Evolutionary conservation across 2,329 filamentous ascomycete species (phyloP).

Genomic region (Epichloe gansuensis): DNA sequence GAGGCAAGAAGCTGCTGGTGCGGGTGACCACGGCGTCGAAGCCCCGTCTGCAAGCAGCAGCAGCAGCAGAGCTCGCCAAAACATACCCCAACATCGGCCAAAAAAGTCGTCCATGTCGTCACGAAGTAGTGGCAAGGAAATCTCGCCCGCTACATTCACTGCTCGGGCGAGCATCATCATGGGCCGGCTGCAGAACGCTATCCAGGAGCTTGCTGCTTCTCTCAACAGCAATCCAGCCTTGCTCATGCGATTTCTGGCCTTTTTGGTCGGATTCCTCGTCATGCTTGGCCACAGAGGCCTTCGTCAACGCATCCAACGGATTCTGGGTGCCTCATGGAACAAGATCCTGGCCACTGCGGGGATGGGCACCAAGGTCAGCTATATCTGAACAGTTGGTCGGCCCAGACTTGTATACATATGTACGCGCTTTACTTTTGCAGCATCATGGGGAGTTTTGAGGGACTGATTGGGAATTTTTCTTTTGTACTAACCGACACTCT

Average conservation of each 20-base stretch:
- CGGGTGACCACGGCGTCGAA: conserved; percentile 60
- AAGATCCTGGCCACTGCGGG: conserved; percentile 77
- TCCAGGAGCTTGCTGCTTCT: conserved; percentile 37
- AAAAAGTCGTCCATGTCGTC: conserved; percentile 13
- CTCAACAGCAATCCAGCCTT: conserved; percentile 45
- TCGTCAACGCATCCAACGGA: conserved; percentile 58
- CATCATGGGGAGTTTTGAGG: conserved; percentile 18
- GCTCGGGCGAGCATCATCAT: conserved; percentile 41
- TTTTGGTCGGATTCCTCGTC: conserved; percentile 65
- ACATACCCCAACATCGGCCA: conserved; percentile 16
- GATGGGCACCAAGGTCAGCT: conserved; percentile 96
- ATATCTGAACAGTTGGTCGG: conserved; percentile 48
- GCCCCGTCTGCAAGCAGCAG: conserved; percentile 24
- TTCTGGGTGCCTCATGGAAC: conserved; percentile 60
- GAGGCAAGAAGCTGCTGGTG: conserved; percentile 41
- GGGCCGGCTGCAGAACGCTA: conserved; percentile 35
- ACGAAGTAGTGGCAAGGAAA: conserved; percentile 18
- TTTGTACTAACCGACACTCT: not conserved
- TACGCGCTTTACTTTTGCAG: conserved; percentile 9
- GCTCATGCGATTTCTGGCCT: conserved; percentile 56
- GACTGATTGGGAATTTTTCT: not conserved
- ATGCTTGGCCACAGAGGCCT: conserved; percentile 65
- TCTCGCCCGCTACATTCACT: conserved; percentile 25
- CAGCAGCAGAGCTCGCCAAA: conserved; percentile 20
- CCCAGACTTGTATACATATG: conserved; percentile 3